phyloP scores from a whole-genome alignment of 345 rosid species.

The Pugionium cornutum region DNA sequence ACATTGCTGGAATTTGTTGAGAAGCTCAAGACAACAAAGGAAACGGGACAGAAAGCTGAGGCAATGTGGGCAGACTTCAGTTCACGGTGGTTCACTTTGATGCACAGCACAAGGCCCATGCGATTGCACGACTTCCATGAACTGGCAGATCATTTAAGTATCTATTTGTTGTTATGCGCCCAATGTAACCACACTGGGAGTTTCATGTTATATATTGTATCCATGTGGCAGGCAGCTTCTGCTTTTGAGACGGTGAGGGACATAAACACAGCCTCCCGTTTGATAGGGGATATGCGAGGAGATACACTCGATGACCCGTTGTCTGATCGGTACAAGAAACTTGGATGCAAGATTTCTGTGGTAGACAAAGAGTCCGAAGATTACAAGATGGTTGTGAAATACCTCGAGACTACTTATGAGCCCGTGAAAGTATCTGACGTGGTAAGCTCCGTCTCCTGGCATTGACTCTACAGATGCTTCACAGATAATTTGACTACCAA shows the following conservation, averaged over 20 bases:
- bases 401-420: conserved; percentile 68
- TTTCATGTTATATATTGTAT: not conserved
- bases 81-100: conserved; percentile 68
- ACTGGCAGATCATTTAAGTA: conserved; percentile 70
- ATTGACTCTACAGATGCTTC: too few relatives aligned
- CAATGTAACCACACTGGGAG: not conserved
- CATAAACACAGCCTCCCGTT: conserved; percentile 66
- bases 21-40: conserved; percentile 50
- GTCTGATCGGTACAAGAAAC: conserved; percentile 53
- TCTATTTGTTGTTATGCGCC: not conserved
- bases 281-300: conserved; percentile 68
- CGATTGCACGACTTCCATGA: conserved; percentile 60
- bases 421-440: conserved; percentile 69
- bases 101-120: conserved; percentile 70
- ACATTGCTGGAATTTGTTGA: conserved; percentile 53
- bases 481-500: not conserved
- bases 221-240: conserved; percentile 55
- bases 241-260: conserved; percentile 66
- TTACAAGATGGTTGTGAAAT: conserved; percentile 71
- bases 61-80: conserved; percentile 76
- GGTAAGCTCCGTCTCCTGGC: conserved; percentile 34
- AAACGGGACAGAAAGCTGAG: conserved; percentile 54
- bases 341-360: conserved; percentile 59
- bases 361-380: conserved; percentile 65
- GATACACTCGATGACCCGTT: conserved; percentile 73